Conservation (phyloP, 176 grass and related monocot genomes). For the Areca catechu region DNA sequence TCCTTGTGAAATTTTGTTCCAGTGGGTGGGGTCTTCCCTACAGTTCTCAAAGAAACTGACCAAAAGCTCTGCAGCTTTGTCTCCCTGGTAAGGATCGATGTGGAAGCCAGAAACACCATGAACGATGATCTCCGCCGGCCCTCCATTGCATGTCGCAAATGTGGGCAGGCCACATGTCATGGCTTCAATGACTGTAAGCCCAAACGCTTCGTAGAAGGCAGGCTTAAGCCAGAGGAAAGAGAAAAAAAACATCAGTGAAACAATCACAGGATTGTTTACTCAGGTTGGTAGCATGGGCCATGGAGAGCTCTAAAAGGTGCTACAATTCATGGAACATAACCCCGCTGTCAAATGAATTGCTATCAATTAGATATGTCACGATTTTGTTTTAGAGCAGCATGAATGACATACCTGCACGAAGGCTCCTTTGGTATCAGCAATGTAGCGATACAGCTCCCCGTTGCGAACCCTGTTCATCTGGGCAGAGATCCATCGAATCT, state of each 20-base stretch:
- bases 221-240: conserved; percentile 28
- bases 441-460: conserved; percentile 78
- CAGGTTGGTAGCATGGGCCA: too few species aligned
- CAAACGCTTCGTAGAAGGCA: conserved; percentile 90
- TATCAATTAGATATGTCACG: too few species aligned
- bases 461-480: conserved; percentile 95
- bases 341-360: too few species aligned
- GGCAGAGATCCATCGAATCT: conserved; percentile 92
- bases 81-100: conserved; percentile 88
- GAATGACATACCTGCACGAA: conserved; percentile 64
- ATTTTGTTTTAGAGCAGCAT: not conserved
- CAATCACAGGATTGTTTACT: too few species aligned
- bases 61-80: conserved; percentile 73
- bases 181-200: conserved; percentile 78
- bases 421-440: conserved; percentile 78
- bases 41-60: conserved; percentile 81
- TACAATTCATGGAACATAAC: too few species aligned
- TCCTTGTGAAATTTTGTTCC: conserved; percentile 77
- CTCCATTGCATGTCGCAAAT: conserved; percentile 80
- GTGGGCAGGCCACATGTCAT: conserved; percentile 93
- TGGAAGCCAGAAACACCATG: conserved; percentile 83
- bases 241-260: not conserved
- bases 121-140: conserved; percentile 91
- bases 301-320: too few species aligned
- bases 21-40: conserved; percentile 51